phyloP scores from a whole-genome alignment of 352 stramenopile species.

The Pythium guiyangense region DNA sequence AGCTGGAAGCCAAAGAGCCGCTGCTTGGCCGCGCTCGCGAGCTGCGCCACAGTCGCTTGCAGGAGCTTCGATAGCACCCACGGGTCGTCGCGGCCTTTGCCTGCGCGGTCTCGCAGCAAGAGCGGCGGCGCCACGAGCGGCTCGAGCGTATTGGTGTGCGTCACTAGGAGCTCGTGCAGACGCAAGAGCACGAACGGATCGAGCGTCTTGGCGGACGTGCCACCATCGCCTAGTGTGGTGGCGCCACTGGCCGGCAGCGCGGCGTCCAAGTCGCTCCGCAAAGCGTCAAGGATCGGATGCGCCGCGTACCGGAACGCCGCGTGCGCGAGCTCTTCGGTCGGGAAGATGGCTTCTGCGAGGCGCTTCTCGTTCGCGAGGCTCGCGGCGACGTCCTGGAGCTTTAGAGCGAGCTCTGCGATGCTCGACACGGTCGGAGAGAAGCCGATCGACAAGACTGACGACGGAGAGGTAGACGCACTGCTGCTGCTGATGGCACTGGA shows the following conservation, averaged over 20 bases:
- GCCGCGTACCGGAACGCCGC: no score
- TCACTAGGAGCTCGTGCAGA: slow-evolving; percentile 46
- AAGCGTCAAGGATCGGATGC: no score
- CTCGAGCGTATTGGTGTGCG: slow-evolving; percentile 29
- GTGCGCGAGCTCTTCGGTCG: no score
- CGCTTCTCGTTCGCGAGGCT: slow-evolving; percentile 53
- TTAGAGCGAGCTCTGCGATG: slow-evolving; percentile 28
- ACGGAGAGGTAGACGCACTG: slow-evolving; percentile 6
- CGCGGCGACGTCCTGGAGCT: slow-evolving; percentile 38
- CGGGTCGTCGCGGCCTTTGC: slow-evolving; percentile 54
- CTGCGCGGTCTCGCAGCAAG: slow-evolving; percentile 59
- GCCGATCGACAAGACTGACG: slow-evolving; percentile 15
- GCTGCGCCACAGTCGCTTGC: slow-evolving; percentile 27
- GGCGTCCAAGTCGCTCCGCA: slow-evolving; percentile 40
- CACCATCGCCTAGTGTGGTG: no score
- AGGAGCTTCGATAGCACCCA: slow-evolving; percentile 55
- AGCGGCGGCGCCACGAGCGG: slow-evolving; percentile 42
- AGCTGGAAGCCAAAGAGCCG: no score
- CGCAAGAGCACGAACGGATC: slow-evolving; percentile 57
- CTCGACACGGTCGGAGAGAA: slow-evolving; percentile 26
- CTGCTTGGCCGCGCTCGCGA: slow-evolving; percentile 45
- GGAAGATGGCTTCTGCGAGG: no score
- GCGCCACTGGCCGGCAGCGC: slow-evolving; percentile 14
- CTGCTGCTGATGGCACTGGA: not conserved
- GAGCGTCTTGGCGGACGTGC: slow-evolving; percentile 15